Percentiles rank a stretch among this genome's conserved stretches.
These are phyloP conservation scores for Sporopachydermia quercuum DNA, from an alignment of 805 yeast genomes.

Conservation along the genomic window DNA sequence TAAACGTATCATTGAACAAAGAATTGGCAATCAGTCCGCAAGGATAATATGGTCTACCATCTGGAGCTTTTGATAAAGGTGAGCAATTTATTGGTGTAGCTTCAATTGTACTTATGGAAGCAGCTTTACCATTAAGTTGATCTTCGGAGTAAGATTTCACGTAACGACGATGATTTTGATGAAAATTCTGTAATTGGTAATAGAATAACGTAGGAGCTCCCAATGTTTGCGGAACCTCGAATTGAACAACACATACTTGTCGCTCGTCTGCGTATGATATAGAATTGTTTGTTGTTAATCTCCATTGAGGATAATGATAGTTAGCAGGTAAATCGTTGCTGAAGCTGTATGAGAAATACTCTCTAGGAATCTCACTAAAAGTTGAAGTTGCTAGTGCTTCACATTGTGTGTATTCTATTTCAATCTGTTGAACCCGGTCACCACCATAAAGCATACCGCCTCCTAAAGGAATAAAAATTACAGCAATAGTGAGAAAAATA, in stretches of 20 bases:
- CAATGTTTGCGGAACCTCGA: conserved; percentile 57
- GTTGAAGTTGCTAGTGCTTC: conserved; percentile 29
- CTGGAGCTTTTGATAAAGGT: conserved; percentile 38
- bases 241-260: conserved; percentile 47
- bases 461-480: conserved; percentile 84
- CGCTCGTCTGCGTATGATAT: conserved; percentile 24
- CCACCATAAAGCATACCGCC: conserved; percentile 70
- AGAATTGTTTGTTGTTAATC: conserved; percentile 22
- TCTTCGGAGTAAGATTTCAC: conserved; percentile 71
- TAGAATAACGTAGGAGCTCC: conserved; percentile 61
- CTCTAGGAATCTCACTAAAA: conserved; percentile 40
- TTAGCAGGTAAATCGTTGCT: conserved; percentile 19
- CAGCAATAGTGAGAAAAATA: conserved; percentile 52
- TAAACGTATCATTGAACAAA: conserved; percentile 75
- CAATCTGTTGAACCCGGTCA: conserved; percentile 60
- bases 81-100: conserved; percentile 35
- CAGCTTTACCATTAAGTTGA: conserved; percentile 70
- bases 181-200: conserved; percentile 80
- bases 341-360: conserved; percentile 49
- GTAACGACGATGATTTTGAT: conserved; percentile 88
- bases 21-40: conserved; percentile 95
- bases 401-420: conserved; percentile 68
- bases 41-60: conserved; percentile 65
- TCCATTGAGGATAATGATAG: conserved; percentile 51
- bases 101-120: conserved; percentile 32